Evolutionary conservation across 2,329 filamentous ascomycete species (phyloP), one percentile per base, ranked within the genome.

Genomic region (Macrophomina pseudophaseolina): DNA sequence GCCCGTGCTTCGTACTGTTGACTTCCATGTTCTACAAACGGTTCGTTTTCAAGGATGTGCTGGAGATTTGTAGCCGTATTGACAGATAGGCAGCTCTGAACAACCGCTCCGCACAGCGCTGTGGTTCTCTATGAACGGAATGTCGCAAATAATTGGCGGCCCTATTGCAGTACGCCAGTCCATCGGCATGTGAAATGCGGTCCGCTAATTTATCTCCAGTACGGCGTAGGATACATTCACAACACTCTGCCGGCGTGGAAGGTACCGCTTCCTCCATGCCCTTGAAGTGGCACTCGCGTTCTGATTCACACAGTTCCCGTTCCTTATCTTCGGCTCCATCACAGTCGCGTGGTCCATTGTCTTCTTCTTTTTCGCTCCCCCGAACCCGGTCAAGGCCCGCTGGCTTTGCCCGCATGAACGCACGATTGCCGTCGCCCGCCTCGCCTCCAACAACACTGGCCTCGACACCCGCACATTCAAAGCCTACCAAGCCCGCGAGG

Each of bases 361-460:
- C 1, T 83, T 83, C 68, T 68, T 83, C 2, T 83, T 78, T 71
- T 71, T 77, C 5, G 75, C 84, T 5, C 86, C 87, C 0, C 86
- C 88, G 70, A 88, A 82, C 69, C 87, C 88, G 69, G 74, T 88
- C 56, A 87, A 88, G 59, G 86, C 85, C 11, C 80, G 83, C 2
- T 89, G 85, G 83, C 72, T 94, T 30, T 90, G 80, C 9, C 85
- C 89, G 59, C 82, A 87, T 54, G 91, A 94, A 69, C 87, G 87
- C 14, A 74, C 87, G 0, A 82, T 92, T 48, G 89, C 88, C 0
- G 79, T 92, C n/a, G 90, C 91, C 67, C 83, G 91, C 0, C 85
- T 93, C 4, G 58, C 44, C 30, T 74, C 75, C 58, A 83, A 83
- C 69, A 80, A 82, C 68, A 82, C 80, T 3, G 81, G 81, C 70